Base-by-base conservation (phyloP, 129 eudicot species). In the Flaveria bidentis region DNA sequence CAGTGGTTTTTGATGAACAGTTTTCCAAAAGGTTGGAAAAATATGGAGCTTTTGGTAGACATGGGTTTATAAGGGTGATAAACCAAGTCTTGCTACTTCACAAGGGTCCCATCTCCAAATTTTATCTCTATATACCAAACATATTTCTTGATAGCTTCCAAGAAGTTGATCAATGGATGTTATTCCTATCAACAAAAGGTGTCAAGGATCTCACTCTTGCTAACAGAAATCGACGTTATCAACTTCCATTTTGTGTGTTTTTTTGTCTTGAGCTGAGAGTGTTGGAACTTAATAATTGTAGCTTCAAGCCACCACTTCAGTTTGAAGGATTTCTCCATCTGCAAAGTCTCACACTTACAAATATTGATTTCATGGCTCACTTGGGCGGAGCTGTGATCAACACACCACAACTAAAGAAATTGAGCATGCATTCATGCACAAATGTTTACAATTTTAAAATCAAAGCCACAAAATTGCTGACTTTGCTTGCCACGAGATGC, bases 161-260 rank as follows among this genome's bases (percentile, higher is more conserved):
- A 74, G 84, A 75, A 50, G 56, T 81, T 2, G 67, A 81, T 49
- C 72, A 58, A 68, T 75, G 81, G 84, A 61, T 81, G 52, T 23
- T 18, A 36, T 50, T 61, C 20, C 58, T 81, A 20, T 81, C 77
- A 57, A 61, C 47, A 76, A 51, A 75, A 5, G 72, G 67, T 50
- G 76, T 81, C 0, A 61, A 12, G 60, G 73, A 81, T 20, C 18
- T 63, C 25, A 2, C 6, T 16, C 30, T 73, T 52, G 11, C 1
- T 28, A 65, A 56, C 47, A 9, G 14, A 10, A 57, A 69, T 10
- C 13, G 0, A 47, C n/a, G 1, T 30, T 62, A 57, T 18, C 13
- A 42, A 44, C 53, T 67, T 45, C 75, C 80, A 14, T 17, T 23
- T 46, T 20, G 33, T 14, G 16, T 80, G 10, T 74, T 66, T 28